Evolutionary conservation across 352 stramenopile species (phyloP), one percentile per base, ranked within the genome.

Genomic region (Phytophthora ohioensis): DNA sequence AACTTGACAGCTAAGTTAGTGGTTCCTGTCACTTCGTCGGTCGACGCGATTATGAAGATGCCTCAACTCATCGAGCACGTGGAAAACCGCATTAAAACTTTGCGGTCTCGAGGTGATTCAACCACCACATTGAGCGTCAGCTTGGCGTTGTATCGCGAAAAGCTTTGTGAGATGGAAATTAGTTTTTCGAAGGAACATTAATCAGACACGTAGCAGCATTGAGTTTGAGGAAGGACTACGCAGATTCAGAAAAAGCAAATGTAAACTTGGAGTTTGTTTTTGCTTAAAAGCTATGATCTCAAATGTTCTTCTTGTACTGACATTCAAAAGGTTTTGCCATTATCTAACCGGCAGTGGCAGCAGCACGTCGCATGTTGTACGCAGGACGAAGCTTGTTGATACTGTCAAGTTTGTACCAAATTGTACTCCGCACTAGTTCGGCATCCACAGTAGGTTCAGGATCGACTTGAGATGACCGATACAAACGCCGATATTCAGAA

Each of bases 121-220:
- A 43, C 38, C 38, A n/a, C 9, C 38, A 4, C 12, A 6, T 7
- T 17, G 21, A 52, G 7, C 21, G 30, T 32, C 21, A 60, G 49
- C 49, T 36, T 43, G 30, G 30, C 2, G 0, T 13, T 61, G 31
- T 60, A 60, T 17, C 41, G 51, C 36, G 32, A 58, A 30, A 56
- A 60, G 42, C 42, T 61, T 2, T 31, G 15, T 6, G 38, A 58
- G 12, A 48, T 58, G 39, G 58, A 57, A 48, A 36, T 38, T 35
- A 10, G 21, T 27, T 58, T 66, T 36, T 65, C 10, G 21, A 27
- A 47, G 13, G 11, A 17, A 15, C 11, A 47, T 47, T 30, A 27
- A 47, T 12, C 41, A 30, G 21, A 21, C 21, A 21, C 21, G 21
- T 21, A 21, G 21, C 21, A 21, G 0, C 21, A 1, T 8, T 27